These are phyloP conservation scores for Starmerella riodocensis DNA, from an alignment of 805 yeast genomes.

Conservation along the genomic window DNA sequence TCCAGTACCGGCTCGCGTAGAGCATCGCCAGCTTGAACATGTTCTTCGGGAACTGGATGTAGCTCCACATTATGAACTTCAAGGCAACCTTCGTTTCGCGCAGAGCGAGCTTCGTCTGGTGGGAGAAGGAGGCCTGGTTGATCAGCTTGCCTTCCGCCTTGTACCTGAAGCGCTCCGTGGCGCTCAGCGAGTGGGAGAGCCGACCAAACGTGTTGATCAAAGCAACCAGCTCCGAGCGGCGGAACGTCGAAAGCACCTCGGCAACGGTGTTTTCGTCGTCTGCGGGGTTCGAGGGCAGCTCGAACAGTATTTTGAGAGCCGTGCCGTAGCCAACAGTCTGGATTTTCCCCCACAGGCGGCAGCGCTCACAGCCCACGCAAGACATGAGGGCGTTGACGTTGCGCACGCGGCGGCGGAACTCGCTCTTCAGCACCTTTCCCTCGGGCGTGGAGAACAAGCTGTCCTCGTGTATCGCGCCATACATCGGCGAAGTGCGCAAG, in stretches of 20 bases:
- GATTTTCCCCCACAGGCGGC: slow-evolving; percentile 95
- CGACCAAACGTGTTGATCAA: slow-evolving; percentile 86
- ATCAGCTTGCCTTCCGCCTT: slow-evolving; percentile 13
- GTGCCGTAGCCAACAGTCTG: slow-evolving; percentile 98
- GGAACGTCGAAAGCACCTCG: slow-evolving; percentile 42
- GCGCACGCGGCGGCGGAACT: slow-evolving; percentile 71
- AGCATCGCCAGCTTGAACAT: slow-evolving; percentile 39
- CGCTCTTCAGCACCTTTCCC: slow-evolving; percentile 52
- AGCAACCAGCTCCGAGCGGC: slow-evolving; percentile 77
- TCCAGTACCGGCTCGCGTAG: slow-evolving; percentile 52
- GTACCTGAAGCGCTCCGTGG: slow-evolving; percentile 53
- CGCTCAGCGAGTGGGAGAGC: slow-evolving; percentile 66
- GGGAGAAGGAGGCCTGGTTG: slow-evolving; percentile 20
- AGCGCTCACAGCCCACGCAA: slow-evolving; percentile 96
- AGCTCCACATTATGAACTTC: slow-evolving; percentile 50
- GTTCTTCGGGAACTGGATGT: slow-evolving; percentile 54
- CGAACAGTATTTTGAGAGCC: slow-evolving; percentile 79
- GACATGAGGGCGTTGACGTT: slow-evolving; percentile 92
- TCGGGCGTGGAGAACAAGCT: slow-evolving; percentile 32
- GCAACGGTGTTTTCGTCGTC: slow-evolving; percentile 34
- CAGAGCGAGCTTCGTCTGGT: slow-evolving; percentile 41
- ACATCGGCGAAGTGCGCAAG: slow-evolving; percentile 22
- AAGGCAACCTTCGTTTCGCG: slow-evolving; percentile 46
- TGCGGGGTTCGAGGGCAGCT: slow-evolving; percentile 42
- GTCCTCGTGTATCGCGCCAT: slow-evolving; percentile 39